These are phyloP conservation scores for Lichenothelia convexa DNA, from an alignment of 495 filamentous ascomycete species.

Conservation along the genomic window DNA sequence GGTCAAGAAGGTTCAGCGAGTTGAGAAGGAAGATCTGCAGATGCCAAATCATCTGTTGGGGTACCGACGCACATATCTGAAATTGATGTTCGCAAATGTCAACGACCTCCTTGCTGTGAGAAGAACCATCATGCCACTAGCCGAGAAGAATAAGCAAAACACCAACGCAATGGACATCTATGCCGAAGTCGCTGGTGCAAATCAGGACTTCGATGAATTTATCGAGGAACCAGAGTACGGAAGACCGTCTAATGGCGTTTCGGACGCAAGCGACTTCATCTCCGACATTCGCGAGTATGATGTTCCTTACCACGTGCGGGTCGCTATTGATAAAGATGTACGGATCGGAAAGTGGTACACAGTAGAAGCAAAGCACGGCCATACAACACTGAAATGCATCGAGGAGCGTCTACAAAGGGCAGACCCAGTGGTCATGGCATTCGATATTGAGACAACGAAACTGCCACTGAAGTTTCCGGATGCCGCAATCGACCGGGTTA, in stretches of 20 bases:
- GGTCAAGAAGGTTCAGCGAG: conserved; percentile 54
- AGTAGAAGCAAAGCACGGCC: conserved; percentile 83
- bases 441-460: conserved; percentile 96
- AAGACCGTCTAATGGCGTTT: conserved; percentile 60
- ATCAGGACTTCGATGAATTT: conserved; percentile 86
- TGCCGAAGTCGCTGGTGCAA: conserved; percentile 64
- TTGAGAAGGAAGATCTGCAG: conserved; percentile 84
- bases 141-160: conserved; percentile 89
- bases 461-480: conserved; percentile 97
- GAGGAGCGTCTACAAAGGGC: conserved; percentile 77
- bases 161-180: conserved; percentile 96
- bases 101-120: conserved; percentile 65
- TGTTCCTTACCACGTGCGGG: conserved; percentile 96
- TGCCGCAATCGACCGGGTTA: conserved; percentile 83
- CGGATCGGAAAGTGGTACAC: conserved; percentile 95
- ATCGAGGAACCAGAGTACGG: conserved; percentile 78
- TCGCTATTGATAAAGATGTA: conserved; percentile 94
- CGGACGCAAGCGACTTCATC: conserved; percentile 91
- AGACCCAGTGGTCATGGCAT: conserved; percentile 91
- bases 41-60: conserved; percentile 87
- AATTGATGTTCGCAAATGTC: conserved; percentile 76
- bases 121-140: conserved; percentile 69
- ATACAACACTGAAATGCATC: conserved; percentile 60
- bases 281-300: conserved; percentile 98
- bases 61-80: conserved; percentile 69